Conservation (phyloP, 1,284 basidiomycete species). For the Pseudozyma thailandica region DNA sequence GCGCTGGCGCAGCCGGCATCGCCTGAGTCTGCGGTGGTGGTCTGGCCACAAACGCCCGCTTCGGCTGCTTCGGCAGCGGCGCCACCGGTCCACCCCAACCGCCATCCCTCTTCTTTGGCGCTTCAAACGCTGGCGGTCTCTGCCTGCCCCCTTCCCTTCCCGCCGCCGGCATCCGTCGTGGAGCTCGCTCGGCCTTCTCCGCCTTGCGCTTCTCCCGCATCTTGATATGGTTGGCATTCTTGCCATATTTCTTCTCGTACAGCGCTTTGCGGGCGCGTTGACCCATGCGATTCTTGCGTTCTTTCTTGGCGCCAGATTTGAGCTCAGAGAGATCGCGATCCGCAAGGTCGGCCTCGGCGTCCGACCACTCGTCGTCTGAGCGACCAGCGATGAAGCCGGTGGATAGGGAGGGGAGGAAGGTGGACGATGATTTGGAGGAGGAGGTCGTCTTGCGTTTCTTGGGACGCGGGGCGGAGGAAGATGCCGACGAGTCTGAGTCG, state of each 20-base stretch:
- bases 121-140: constrained; percentile 35
- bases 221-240: constrained; percentile 84
- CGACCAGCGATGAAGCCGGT: constrained; percentile 81
- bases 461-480: constrained; percentile 7
- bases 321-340: constrained; percentile 70
- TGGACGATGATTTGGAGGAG: constrained; percentile 71
- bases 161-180: neutral
- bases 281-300: constrained; percentile 86
- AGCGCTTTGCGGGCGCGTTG: constrained; percentile 93
- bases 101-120: constrained; percentile 29
- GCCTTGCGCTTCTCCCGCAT: constrained; percentile 40
- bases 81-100: constrained; percentile 39
- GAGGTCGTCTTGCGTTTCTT: constrained; percentile 18
- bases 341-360: constrained; percentile 77
- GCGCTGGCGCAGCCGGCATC: neutral
- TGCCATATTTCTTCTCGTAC: constrained; percentile 96
- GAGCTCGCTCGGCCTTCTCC: constrained; percentile 11
- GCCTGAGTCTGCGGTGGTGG: neutral
- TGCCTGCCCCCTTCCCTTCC: constrained; percentile 16
- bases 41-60: constrained; percentile 8
- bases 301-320: constrained; percentile 35
- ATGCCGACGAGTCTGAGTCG: constrained; percentile 46
- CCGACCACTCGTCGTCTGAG: constrained; percentile 77
- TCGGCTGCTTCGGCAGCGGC: constrained; percentile 29
- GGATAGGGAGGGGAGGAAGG: constrained; percentile 87